A percentile compares a stretch with the other conserved stretches of the same genome.
Conservation (phyloP, 371 early-diverging fungal genomes). For the Cladochytrium tenue region DNA sequence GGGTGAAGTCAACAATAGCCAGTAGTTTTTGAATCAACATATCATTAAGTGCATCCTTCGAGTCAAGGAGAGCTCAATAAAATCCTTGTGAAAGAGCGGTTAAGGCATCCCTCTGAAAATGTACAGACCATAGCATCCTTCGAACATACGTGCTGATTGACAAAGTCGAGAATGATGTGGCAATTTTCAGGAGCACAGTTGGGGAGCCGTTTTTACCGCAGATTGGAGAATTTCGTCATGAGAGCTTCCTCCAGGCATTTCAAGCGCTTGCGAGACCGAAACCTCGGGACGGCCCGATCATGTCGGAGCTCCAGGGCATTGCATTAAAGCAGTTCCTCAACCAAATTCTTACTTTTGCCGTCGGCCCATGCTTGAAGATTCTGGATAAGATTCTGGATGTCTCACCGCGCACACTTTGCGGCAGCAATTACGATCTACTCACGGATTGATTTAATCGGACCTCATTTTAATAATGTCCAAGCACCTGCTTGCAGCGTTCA, state of each 20-base stretch:
- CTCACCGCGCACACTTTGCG: conserved; percentile 63
- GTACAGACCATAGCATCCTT: conserved; percentile 54
- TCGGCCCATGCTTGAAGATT: conserved; percentile 52
- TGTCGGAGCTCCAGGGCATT: conserved; percentile 1
- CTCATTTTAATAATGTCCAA: conserved; percentile 53
- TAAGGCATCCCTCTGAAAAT: conserved; percentile 36
- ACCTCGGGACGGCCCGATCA: neutral
- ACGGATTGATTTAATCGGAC: conserved; percentile 68
- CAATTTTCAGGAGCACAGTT: conserved; percentile 64
- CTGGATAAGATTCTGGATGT: conserved; percentile 65
- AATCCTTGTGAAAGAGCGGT: conserved; percentile 43
- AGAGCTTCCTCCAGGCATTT: conserved; percentile 1
- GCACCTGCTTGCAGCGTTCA: conserved; percentile 51
- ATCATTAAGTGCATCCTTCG: conserved; percentile 64
- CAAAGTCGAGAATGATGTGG: conserved; percentile 67
- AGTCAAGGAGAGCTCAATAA: conserved; percentile 66
- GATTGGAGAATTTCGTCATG: no score
- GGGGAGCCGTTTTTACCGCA: conserved; percentile 58
- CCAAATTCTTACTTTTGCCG: conserved; percentile 21
- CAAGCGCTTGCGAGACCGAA: conserved; percentile 4
- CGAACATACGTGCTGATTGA: conserved; percentile 76
- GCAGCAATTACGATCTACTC: conserved; percentile 67
- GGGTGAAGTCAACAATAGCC: conserved; percentile 51
- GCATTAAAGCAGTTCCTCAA: neutral
- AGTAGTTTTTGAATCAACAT: neutral